These are phyloP conservation scores for Steccherinum ochraceum DNA, from an alignment of 768 basidiomycete genomes.

Conservation along the genomic window DNA sequence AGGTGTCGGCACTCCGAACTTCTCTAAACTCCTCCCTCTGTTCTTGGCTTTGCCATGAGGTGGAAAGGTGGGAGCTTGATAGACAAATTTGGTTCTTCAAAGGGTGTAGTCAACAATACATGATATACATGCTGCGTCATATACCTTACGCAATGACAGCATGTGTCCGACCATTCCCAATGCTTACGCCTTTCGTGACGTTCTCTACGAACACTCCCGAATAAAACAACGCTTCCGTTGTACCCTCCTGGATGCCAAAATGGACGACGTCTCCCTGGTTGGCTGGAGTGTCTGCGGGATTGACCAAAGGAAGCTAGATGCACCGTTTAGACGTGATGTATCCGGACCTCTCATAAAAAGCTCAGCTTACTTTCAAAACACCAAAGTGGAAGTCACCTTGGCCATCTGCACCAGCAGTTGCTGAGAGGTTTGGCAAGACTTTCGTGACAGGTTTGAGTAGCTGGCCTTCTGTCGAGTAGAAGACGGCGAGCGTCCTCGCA, in stretches of 20 bases:
- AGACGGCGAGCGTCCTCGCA: slow-evolving; percentile 39
- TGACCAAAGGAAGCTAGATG: slow-evolving; percentile 45
- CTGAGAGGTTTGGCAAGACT: slow-evolving; percentile 35
- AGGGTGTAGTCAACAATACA: too few species aligned
- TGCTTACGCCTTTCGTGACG: slow-evolving; percentile 30
- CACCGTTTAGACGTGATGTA: neutral
- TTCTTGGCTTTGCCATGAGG: slow-evolving; percentile 21
- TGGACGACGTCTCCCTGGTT: slow-evolving; percentile 53
- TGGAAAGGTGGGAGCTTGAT: too few species aligned
- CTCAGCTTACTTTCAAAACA: slow-evolving; percentile 41
- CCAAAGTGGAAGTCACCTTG: slow-evolving; percentile 60
- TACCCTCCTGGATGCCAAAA: slow-evolving; percentile 53
- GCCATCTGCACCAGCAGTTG: slow-evolving; percentile 34
- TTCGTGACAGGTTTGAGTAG: slow-evolving; percentile 37
- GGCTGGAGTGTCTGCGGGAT: slow-evolving; percentile 36
- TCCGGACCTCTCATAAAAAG: neutral
- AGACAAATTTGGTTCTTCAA: too few species aligned
- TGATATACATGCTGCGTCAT: too few species aligned
- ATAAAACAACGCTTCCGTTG: slow-evolving; percentile 46
- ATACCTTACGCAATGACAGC: neutral
- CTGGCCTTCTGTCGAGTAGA: slow-evolving; percentile 39
- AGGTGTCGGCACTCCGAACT: slow-evolving; percentile 24
- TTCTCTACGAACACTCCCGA: slow-evolving; percentile 55
- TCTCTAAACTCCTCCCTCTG: slow-evolving; percentile 17
- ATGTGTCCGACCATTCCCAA: slow-evolving; percentile 20